Percentiles rank a stretch among this genome's conserved stretches.
Evolutionary conservation across 2,329 filamentous ascomycete species (phyloP).

Genomic region (Fusarium tuaranense): DNA sequence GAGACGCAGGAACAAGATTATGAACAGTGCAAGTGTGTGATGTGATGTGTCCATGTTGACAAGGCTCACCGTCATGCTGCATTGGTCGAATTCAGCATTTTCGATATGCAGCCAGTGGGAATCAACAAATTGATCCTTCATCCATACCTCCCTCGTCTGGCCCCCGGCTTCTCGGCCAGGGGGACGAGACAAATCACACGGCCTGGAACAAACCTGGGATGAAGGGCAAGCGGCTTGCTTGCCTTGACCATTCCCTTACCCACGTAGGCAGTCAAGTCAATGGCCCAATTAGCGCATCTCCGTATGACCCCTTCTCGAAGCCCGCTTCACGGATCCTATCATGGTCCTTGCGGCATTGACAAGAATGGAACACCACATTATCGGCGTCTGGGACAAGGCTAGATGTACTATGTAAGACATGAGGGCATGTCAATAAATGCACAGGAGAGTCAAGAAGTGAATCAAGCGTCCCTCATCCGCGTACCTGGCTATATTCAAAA

Average conservation of each 20-base stretch:
- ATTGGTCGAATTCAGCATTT: constrained; percentile 10
- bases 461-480: background rate
- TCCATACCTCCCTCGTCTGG: background rate
- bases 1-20: constrained; percentile 11
- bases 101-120: constrained; percentile 6
- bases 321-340: constrained; percentile 28
- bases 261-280: constrained; percentile 2
- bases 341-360: constrained; percentile 18
- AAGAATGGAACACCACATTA: constrained; percentile 14
- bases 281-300: constrained; percentile 25
- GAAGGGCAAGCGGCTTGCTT: constrained; percentile 19
- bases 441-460: constrained; percentile 8
- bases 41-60: constrained; percentile 7
- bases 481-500: constrained; percentile 19
- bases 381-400: constrained; percentile 8
- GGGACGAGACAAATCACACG: constrained; percentile 14
- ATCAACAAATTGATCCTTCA: constrained; percentile 6
- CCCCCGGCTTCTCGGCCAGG: background rate
- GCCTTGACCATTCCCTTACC: constrained; percentile 15
- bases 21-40: background rate
- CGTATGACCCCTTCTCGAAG: constrained; percentile 27
- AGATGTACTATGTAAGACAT: background rate
- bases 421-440: background rate
- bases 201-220: constrained; percentile 20
- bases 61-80: background rate